These are phyloP conservation scores for Cynanchum wilfordii DNA, from an alignment of 257 asterid species.

Conservation along the genomic window DNA sequence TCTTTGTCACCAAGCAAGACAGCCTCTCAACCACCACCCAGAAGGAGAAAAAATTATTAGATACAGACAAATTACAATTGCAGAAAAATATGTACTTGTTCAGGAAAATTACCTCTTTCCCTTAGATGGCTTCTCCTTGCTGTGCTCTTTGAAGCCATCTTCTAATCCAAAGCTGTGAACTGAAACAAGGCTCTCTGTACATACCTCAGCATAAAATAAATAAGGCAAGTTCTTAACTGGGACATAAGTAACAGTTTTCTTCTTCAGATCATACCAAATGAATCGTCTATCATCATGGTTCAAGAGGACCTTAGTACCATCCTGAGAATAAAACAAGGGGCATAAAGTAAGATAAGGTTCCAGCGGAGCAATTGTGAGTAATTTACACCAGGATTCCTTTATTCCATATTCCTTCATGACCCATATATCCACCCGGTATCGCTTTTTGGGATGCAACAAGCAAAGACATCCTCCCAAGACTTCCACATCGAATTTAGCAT, in stretches of 20 bases:
- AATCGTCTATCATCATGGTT: not conserved
- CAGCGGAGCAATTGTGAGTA: constrained; percentile 3
- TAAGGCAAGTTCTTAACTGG: constrained; percentile 37
- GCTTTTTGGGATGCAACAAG: not conserved
- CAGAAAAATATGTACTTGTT: not conserved
- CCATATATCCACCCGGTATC: constrained; percentile 9
- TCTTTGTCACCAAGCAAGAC: not conserved
- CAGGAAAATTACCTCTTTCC: constrained; percentile 9
- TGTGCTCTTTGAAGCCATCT: constrained; percentile 23
- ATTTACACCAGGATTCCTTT: constrained; percentile 11
- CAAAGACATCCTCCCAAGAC: constrained; percentile 10
- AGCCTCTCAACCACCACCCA: not conserved
- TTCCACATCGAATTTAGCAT: not conserved
- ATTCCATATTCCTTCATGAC: constrained; percentile 13
- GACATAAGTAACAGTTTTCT: constrained; percentile 23
- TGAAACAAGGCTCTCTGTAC: constrained; percentile 44
- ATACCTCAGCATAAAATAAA: constrained; percentile 41
- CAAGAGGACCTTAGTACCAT: constrained; percentile 3
- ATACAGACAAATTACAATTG: not conserved
- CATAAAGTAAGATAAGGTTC: not conserved
- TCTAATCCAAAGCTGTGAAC: constrained; percentile 17
- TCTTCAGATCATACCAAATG: constrained; percentile 5
- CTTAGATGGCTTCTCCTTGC: constrained; percentile 3
- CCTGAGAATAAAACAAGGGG: not conserved
- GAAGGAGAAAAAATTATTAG: not conserved